Evolutionary conservation across 2,329 filamentous ascomycete species (phyloP), one percentile per base, ranked within the genome.

Genomic region (Apiospora phragmitis): DNA sequence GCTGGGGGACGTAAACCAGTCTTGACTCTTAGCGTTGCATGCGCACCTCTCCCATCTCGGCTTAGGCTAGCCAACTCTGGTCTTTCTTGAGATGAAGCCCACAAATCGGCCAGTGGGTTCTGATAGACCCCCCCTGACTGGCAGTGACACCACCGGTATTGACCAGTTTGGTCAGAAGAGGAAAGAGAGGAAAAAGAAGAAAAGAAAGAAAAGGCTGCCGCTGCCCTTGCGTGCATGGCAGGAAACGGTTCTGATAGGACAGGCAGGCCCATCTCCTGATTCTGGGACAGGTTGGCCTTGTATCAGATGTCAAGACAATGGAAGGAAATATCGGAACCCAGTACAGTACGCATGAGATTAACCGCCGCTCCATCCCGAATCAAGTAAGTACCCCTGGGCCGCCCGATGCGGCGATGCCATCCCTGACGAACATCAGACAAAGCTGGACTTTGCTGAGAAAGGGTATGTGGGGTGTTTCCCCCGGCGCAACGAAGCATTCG

Each of bases 341-440:
- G 51, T 62, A 62, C 55, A n/a, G 55, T 62, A 62, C 21, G 55
- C 55, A 62, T 62, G 55, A 62, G 55, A 38, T 62, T 62, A 38
- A 24, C 18, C 9, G 21, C n/a, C 55, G 18, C 55, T 62, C 55
- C 55, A 62, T 38, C 55, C 55, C 55, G 55, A 62, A 62, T 62
- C 32, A 62, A 62, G 55, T 62, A 62, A 62, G 55, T n/a, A 7
- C 55, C 55, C 55, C 55, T 62, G 55, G 55, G 32, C 32, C 32
- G 51, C 11, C 29, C 51, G 51, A 59, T 59, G 29, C 51, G 29
- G 51, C 55, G 55, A 62, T 62, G 55, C 29, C 55, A 62, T 62
- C 55, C 55, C 32, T 62, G 55, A 62, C 21, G 55, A 62, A 38
- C 55, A 62, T 62, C 55, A 62, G 55, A 62, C 55, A 38, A 38